Base-by-base conservation (phyloP, 192 early-diverging fungal species). In the Backusella tarrabulga region DNA sequence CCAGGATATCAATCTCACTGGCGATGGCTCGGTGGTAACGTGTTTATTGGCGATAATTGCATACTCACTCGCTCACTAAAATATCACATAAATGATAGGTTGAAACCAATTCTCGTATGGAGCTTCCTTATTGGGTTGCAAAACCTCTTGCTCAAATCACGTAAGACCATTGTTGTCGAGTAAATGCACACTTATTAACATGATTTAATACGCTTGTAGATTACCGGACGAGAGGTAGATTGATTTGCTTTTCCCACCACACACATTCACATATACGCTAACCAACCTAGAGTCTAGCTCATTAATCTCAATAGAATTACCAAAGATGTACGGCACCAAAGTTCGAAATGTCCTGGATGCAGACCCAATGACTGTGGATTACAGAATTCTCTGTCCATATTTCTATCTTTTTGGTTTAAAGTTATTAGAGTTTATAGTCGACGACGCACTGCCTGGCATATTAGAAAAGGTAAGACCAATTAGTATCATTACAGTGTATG, bases 111-210 rank as follows among this genome's bases (percentile, higher is more conserved):
- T 77, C 82, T n/a, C 79, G 74, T 5, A 29, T 85, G 29, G 82
- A 83, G 42, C 67, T 87, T 19, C 86, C 86, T 8, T 81, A 78
- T 32, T 87, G 86, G 86, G n/a, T 87, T 26, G 81, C 78, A n/a
- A 77, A 81, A 36, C 66, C 77, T 15, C 41, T 87, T 32, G 77
- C 76, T 7, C 35, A 72, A 38, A 46, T 76, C 3, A 80, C 75
- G 75, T 76, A 80, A 63, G 74, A 19, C 42, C 42, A 15, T 17
- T 17, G 15, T 5, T 14, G 42, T 38, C 34, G 8, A n/a, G n/a
- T 21, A 17, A 17, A 32, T 15, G 41, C 34, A 34, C 34, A n/a
- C 38, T 40, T 40, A 1, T 11, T 40, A 40, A 40, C 19, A 29
- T 68, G 9, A 7, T 1, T 34, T 71, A 71, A 71, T 23, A 26